A percentile compares a stretch with the other conserved stretches of the same genome.
phyloP scores from a whole-genome alignment of 2,329 filamentous ascomycete species.

The Colletotrichum tropicicola region DNA sequence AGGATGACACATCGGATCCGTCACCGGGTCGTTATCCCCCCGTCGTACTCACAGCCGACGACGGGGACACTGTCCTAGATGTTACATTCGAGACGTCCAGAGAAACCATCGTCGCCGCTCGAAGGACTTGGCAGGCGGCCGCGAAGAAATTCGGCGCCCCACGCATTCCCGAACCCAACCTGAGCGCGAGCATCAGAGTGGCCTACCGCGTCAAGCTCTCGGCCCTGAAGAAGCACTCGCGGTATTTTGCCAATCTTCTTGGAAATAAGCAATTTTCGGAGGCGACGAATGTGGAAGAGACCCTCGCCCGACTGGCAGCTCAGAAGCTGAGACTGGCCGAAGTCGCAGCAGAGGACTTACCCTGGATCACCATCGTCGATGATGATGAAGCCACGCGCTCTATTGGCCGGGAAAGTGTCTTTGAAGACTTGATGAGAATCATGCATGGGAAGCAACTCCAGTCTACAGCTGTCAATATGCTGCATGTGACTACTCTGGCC shows the following conservation, averaged over 20 bases:
- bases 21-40: constrained; percentile 37
- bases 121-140: constrained; percentile 46
- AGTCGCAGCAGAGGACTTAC: constrained; percentile 62
- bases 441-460: constrained; percentile 65
- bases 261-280: constrained; percentile 71
- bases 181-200: constrained; percentile 48
- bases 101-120: constrained; percentile 56
- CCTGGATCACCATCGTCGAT: constrained; percentile 70
- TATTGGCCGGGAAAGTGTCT: constrained; percentile 67
- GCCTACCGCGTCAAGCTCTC: constrained; percentile 69
- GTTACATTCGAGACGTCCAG: constrained; percentile 70
- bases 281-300: constrained; percentile 60
- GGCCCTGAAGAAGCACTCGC: constrained; percentile 67
- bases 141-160: constrained; percentile 39
- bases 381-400: constrained; percentile 74
- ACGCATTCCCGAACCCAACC: constrained; percentile 37
- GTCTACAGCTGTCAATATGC: constrained; percentile 55
- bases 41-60: constrained; percentile 60
- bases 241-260: constrained; percentile 76
- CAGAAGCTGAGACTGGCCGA: constrained; percentile 57
- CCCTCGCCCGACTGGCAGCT: constrained; percentile 59
- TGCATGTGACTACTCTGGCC: constrained; percentile 73
- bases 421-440: constrained; percentile 73
- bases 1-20: constrained; percentile 33
- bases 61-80: constrained; percentile 73